Base-by-base conservation (phyloP, 2,329 filamentous ascomycete species). In the Scleromitrula shiraiana region DNA sequence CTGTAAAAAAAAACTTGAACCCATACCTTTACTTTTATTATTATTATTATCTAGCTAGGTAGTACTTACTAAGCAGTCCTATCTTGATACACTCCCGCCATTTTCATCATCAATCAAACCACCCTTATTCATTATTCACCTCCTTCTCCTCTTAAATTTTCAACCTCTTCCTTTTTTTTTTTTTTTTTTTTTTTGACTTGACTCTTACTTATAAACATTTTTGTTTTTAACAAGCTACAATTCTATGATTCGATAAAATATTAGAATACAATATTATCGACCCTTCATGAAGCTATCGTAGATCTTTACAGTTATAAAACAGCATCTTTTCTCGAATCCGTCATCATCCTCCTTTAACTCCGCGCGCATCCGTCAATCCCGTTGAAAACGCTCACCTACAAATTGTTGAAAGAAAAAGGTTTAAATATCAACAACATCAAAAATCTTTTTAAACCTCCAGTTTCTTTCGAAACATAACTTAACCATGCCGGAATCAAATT, bases 401-500 rank as follows among this genome's bases (percentile, higher is more conserved):
- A 35, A 33, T 23, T 14, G 22, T 32, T 19, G 10, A 23, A 9
- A 40, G 17, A 15, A 23, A n/a, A 23, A 41, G 27, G 12, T 27
- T 6, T 19, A 17, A 30, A 26, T 15, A 15, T 40, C 36, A 27
- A 30, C 29, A 5, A 30, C 19, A 23, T 24, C 26, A 7, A 24
- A 32, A 22, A n/a, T n/a, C n/a, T 29, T 24, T 23, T 10, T 12
- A 26, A 19, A n/a, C 30, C 22, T 26, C 15, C 15, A 14, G 10
- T 23, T 19, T 38, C 35, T 17, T n/a, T 15, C 20, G 14, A 22
- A 17, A 17, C 35, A 14, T 7, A 33, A n/a, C 30, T 33, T 35
- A 17, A 46, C 49, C 9, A 60, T 61, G 58, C 42, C 57, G 17
- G 57, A 62, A 38, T 32, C 57, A 8, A 55, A 40, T 23, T 55